Evolutionary conservation across 352 stramenopile species (phyloP).

Genomic region (Phytophthora capsici): DNA sequence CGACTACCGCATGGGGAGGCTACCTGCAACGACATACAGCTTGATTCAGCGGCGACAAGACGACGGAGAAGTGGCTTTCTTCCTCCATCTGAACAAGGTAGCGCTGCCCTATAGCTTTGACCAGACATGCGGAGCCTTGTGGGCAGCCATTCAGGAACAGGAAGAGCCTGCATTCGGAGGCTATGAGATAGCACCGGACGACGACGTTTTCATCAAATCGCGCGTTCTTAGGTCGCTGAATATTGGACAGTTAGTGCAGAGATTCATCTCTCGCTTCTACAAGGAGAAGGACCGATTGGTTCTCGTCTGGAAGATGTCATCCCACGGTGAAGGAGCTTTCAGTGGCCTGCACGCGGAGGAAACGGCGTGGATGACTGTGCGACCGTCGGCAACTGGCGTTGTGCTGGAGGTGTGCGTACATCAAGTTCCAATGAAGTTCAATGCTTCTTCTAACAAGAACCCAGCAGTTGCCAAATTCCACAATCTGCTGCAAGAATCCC

Average conservation of each 20-base stretch:
- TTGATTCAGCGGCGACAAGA: neutral
- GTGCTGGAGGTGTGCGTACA: neutral
- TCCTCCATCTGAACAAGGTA: neutral
- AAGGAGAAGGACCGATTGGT: neutral
- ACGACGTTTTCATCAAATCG: neutral
- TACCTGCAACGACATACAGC: neutral
- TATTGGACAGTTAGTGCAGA: neutral
- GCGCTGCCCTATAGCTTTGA: neutral
- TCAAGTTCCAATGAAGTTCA: neutral
- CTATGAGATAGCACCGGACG: neutral
- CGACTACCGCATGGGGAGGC: neutral
- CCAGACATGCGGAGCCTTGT: neutral
- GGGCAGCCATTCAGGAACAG: too few relatives aligned
- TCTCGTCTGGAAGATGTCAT: neutral
- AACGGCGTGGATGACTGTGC: neutral
- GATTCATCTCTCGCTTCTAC: neutral
- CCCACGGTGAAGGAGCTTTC: neutral
- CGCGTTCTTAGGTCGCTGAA: neutral
- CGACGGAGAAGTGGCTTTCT: neutral
- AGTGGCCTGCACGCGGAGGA: neutral
- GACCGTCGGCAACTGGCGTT: neutral
- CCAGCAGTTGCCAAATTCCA: too few relatives aligned
- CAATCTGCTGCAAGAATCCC: too few relatives aligned
- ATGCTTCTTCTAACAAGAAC: neutral
- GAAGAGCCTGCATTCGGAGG: neutral